phyloP scores from a whole-genome alignment of 179 eudicot species.

The Nepenthes alata region DNA sequence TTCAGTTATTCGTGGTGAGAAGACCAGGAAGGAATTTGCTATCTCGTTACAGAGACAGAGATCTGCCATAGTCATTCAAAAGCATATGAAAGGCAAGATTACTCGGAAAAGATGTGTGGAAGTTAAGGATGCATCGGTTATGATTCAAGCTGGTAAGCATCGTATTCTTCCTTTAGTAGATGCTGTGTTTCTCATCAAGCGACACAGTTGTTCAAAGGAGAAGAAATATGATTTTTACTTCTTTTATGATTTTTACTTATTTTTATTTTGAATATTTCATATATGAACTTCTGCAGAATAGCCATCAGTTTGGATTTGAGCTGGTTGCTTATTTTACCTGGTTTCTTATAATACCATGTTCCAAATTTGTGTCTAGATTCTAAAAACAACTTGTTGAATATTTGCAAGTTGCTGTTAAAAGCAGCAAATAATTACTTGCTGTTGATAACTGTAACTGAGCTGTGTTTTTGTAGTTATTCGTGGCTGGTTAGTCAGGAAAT shows the following conservation, averaged over 20 bases:
- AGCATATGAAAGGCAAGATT: slow-evolving; percentile 40
- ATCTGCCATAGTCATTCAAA: slow-evolving; percentile 79
- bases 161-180: background rate
- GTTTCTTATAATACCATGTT: too few species aligned
- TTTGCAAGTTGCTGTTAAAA: too few species aligned
- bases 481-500: slow-evolving; percentile 89
- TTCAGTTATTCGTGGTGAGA: slow-evolving; percentile 86
- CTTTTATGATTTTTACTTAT: background rate
- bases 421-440: too few species aligned
- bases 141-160: slow-evolving; percentile 67
- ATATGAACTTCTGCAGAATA: background rate
- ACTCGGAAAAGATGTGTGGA: slow-evolving; percentile 35
- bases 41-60: slow-evolving; percentile 53
- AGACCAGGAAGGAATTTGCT: slow-evolving; percentile 64
- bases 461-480: slow-evolving; percentile 51
- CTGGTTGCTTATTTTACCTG: too few species aligned
- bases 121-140: slow-evolving; percentile 41
- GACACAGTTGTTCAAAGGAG: background rate
- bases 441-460: slow-evolving; percentile 4
- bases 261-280: background rate
- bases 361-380: too few species aligned
- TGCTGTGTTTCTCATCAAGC: background rate
- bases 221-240: background rate
- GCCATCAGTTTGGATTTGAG: background rate
- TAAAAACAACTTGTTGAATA: too few species aligned